A percentile compares a stretch with the other conserved stretches of the same genome.
These are phyloP conservation scores for Coniella lustricola DNA, from an alignment of 2,329 filamentous ascomycete genomes.

Conservation along the genomic window DNA sequence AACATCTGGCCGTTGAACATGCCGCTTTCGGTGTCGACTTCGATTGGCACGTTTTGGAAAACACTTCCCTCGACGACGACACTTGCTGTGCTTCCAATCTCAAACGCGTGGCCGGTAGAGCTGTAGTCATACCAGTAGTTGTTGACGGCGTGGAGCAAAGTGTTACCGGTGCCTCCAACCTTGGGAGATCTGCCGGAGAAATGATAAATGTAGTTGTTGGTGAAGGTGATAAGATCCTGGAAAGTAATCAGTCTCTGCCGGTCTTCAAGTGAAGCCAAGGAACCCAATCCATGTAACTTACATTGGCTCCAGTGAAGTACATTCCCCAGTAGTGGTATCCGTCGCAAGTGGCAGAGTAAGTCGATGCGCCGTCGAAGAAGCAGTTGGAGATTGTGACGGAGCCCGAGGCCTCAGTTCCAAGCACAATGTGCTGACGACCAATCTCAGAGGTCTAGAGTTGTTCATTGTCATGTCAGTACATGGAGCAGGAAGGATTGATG, in stretches of 20 bases:
- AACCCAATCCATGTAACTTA: background rate
- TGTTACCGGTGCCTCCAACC: slow-evolving; percentile 48
- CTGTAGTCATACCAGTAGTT: slow-evolving; percentile 51
- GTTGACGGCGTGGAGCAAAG: slow-evolving; percentile 53
- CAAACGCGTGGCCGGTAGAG: slow-evolving; percentile 46
- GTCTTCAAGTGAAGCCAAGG: too few species aligned
- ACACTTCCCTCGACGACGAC: slow-evolving; percentile 51
- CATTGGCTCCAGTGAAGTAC: slow-evolving; percentile 44
- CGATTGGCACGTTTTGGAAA: slow-evolving; percentile 47
- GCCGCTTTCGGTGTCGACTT: slow-evolving; percentile 27
- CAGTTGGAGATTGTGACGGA: slow-evolving; percentile 55
- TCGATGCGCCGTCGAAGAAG: slow-evolving; percentile 48
- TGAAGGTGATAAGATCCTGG: slow-evolving; percentile 48
- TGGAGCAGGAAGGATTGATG: too few species aligned
- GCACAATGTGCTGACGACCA: slow-evolving; percentile 45
- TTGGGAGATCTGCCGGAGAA: slow-evolving; percentile 52
- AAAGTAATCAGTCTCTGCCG: background rate
- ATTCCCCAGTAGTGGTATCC: slow-evolving; percentile 54
- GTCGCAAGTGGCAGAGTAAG: slow-evolving; percentile 53
- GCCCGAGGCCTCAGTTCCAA: slow-evolving; percentile 23
- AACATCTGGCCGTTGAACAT: slow-evolving; percentile 18
- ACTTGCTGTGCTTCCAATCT: slow-evolving; percentile 35
- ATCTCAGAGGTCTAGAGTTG: slow-evolving; percentile 47
- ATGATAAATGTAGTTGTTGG: slow-evolving; percentile 55
- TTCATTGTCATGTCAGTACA: too few species aligned